Evolutionary conservation across 164 flowering plant species (phyloP).

Genomic region (Litsea cubeba): DNA sequence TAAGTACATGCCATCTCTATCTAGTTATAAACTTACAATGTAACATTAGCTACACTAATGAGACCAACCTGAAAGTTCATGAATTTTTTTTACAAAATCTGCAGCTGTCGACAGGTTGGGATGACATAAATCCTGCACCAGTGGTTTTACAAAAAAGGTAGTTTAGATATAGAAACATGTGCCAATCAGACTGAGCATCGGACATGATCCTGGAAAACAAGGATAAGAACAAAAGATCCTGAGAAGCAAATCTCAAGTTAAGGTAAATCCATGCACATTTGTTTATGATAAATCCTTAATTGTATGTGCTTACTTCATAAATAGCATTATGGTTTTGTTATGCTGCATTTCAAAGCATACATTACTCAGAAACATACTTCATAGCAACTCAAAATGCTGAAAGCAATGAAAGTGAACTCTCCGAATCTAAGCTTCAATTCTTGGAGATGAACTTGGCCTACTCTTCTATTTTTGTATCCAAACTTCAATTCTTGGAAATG

Average conservation of each 20-base stretch:
- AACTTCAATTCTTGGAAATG: no score
- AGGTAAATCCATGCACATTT: not conserved
- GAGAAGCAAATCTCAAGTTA: not conserved
- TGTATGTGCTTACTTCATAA: not conserved
- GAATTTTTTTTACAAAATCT: constrained; percentile 48
- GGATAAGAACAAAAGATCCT: no score
- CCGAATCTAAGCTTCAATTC: not conserved
- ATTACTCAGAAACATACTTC: not conserved
- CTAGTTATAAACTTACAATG: no score
- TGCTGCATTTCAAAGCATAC: not conserved
- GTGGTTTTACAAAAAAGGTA: not conserved
- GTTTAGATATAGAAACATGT: not conserved
- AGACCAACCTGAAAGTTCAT: constrained; percentile 45
- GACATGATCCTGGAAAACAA: not conserved
- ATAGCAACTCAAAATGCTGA: not conserved
- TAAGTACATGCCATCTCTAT: no score
- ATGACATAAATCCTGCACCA: constrained; percentile 35
- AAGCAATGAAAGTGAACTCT: not conserved
- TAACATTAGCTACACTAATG: not conserved
- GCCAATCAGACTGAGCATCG: not conserved
- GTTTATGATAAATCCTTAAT: no score
- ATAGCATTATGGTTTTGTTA: not conserved
- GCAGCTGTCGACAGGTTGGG: constrained; percentile 46
- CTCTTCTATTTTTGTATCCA: no score
- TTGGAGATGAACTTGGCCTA: no score